Conservation (phyloP, 2,329 filamentous ascomycete species). For the Calonectria montana region DNA sequence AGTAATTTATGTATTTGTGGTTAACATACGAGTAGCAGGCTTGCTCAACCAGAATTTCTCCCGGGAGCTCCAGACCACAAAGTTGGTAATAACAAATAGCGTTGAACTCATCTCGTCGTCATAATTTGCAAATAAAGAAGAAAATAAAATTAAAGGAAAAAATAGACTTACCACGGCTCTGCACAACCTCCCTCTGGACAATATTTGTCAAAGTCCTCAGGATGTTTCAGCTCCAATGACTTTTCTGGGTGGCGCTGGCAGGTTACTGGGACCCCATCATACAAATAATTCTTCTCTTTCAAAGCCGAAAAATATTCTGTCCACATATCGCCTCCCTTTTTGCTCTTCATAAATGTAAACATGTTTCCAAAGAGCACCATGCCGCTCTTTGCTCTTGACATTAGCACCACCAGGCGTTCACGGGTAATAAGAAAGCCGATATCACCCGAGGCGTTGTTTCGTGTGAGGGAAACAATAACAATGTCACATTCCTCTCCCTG, state of each 20-base stretch:
- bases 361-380: constrained; percentile 79
- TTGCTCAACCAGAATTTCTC: no score
- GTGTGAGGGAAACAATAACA: constrained; percentile 74
- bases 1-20: no score
- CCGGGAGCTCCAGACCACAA: no score
- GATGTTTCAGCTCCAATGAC: constrained; percentile 56
- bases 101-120: no score
- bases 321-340: constrained; percentile 60
- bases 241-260: constrained; percentile 70
- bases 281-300: constrained; percentile 61
- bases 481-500: constrained; percentile 83
- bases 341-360: constrained; percentile 71
- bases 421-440: constrained; percentile 78
- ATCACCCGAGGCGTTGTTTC: constrained; percentile 72
- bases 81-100: no score
- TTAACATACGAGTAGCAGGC: no score
- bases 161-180: constrained; percentile 64
- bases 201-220: constrained; percentile 68
- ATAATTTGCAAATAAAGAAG: no score
- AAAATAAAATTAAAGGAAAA: no score
- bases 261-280: constrained; percentile 69
- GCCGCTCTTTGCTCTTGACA: constrained; percentile 73
- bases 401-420: constrained; percentile 76
- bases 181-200: constrained; percentile 79
- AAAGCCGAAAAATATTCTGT: constrained; percentile 66